These are phyloP conservation scores for Candida easanensis DNA, from an alignment of 805 yeast species.

Conservation along the genomic window DNA sequence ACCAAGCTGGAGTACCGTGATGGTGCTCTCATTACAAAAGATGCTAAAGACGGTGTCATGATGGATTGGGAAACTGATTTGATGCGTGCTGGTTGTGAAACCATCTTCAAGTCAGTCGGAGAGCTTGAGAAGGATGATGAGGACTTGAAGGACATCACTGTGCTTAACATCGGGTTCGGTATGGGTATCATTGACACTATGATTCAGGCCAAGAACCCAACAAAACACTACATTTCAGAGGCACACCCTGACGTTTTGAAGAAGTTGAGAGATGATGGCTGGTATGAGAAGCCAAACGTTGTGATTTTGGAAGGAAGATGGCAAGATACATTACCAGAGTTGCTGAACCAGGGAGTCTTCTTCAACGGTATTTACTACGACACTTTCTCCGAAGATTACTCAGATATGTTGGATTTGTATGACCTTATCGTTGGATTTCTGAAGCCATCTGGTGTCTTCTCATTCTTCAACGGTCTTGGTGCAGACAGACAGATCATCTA, in stretches of 20 bases:
- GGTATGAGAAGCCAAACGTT: slow-evolving; percentile 75
- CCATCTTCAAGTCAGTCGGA: slow-evolving; percentile 52
- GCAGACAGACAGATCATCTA: slow-evolving; percentile 73
- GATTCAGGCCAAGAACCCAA: slow-evolving; percentile 58
- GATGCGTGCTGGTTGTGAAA: slow-evolving; percentile 77
- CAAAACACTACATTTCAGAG: slow-evolving; percentile 83
- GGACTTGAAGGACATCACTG: slow-evolving; percentile 40
- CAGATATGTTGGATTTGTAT: slow-evolving; percentile 82
- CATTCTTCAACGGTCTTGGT: slow-evolving; percentile 90
- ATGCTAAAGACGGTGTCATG: slow-evolving; percentile 85
- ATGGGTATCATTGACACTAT: slow-evolving; percentile 92
- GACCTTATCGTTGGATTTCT: slow-evolving; percentile 79
- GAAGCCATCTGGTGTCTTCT: slow-evolving; percentile 79
- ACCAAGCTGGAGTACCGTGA: slow-evolving; percentile 68
- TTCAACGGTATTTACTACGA: slow-evolving; percentile 93
- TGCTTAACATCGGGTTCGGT: slow-evolving; percentile 90
- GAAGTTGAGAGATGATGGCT: slow-evolving; percentile 70
- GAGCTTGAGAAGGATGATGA: slow-evolving; percentile 25
- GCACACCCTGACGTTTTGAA: slow-evolving; percentile 90
- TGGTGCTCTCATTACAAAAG: slow-evolving; percentile 68
- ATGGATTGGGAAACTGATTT: slow-evolving; percentile 92
- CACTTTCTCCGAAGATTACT: slow-evolving; percentile 89
- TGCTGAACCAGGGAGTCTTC: slow-evolving; percentile 63
- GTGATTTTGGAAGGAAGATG: slow-evolving; percentile 83
- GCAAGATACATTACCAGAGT: slow-evolving; percentile 75